Evolutionary conservation across 2,329 filamentous ascomycete genomes (phyloP), one percentile per base, ranked within the genome.

Genomic region (Sclerotinia glacialis): DNA sequence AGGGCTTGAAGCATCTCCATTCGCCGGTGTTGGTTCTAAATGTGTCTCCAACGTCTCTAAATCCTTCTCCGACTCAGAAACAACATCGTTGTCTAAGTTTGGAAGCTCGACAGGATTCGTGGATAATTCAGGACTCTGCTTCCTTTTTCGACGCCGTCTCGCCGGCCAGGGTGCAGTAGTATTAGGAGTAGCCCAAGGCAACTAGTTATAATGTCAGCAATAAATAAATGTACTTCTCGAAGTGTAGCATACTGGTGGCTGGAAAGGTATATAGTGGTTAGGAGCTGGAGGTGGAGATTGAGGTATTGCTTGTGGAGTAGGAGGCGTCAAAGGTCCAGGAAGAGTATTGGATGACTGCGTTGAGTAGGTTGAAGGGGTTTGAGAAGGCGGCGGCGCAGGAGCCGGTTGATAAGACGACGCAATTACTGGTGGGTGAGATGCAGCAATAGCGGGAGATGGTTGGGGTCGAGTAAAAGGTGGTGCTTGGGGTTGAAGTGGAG

Each of bases 131-230:
- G 69, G 59, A 26, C 75, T 77, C 69, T 78, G 82, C 75, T 81
- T 82, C 70, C 78, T 80, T 46, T 78, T 77, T 71, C 77, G 81
- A 16, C 77, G 50, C 46, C 75, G 71, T 71, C 77, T 79, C 4
- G 72, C 72, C 16, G 86, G 85, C 72, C 86, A 89, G 12, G 79
- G 77, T 37, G 77, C 71, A 42, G 84, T 82, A 4, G 83, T 82
- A 42, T 76, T 77, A 0, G 85, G 86, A 34, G 46, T 60, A 21
- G 81, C 72, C 85, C 86, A 88, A 12, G 86, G 86, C 12, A 88
- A 77, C 84, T 87, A 67, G 14, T 61, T 14, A 37, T 37, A 12
- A 28, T 52, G 53, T 80, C 70, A 80, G 75, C 44, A 72, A 56
- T 31, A 31, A 9, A 53, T 26, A 28, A 46, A 37, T 58, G 18